Evolutionary conservation across 2,329 filamentous ascomycete species (phyloP), one percentile per base, ranked within the genome.

Genomic region (Colletotrichum graminicola): DNA sequence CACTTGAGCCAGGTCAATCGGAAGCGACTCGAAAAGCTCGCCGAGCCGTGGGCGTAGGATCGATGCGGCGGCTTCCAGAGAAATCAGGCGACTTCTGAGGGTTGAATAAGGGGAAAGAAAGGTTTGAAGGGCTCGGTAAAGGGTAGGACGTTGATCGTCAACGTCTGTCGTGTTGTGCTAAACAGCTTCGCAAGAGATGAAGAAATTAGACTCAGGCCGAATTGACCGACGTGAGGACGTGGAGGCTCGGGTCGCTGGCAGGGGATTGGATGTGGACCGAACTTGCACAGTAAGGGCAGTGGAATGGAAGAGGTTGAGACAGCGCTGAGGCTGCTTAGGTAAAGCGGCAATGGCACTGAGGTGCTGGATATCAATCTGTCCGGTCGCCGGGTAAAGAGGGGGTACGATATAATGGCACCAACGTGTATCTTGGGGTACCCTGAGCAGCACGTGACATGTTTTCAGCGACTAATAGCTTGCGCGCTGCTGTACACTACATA

Each of bases 141-240:
- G 32, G 29, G 52, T 66, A 54, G 45, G 62, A 66, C 62, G 67
- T 49, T 66, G 54, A 62, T 66, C 47, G 54, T 8, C 36, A 56
- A 39, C 51, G 63, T 56, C 55, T 56, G 51, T 51, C 34, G 56
- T 65, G 23, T 34, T 43, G n/a, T 62, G 36, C 52, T 66, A 21
- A 41, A 47, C 49, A 70, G 63, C 56, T 67, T 62, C 63, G 39
- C 29, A 51, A 43, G 23, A 41, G 49, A 61, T 51, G 67, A 57
- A 71, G 63, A 71, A 67, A 71, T 41, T 67, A 62, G 67, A 57
- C 41, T 62, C 49, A 51, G 51, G 51, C 47, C n/a, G 56, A 43
- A 34, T 54, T 71, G 64, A 51, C 29, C 54, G 67, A 67, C 63
- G 67, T 71, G 67, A 71, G 54, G 67, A 71, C 56, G 67, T 67